Evolutionary conservation across 1,139 yeast genomes (phyloP), one percentile per base, ranked within the genome.

Genomic region (Saccharomyces pastorianus): DNA sequence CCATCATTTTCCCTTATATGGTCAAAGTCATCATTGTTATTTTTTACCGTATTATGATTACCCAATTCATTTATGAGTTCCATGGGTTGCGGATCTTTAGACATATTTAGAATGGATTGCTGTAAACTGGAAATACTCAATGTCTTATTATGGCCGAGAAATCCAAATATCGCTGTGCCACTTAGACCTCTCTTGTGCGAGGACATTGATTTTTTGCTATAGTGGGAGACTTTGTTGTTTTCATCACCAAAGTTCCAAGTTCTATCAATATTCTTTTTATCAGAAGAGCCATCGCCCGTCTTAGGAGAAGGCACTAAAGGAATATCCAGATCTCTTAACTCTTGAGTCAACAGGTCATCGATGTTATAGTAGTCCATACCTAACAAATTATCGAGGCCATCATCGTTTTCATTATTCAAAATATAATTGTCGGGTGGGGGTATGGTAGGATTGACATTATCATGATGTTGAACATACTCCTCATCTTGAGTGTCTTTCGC

Each of bases 111-210:
- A 14, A 51, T 49, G 27, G 51, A 51, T 49, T 55, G 55, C 42
- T 59, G 59, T 27, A 57, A 48, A 55, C 63, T 66, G 2, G 68
- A 57, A 42, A 67, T 64, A 55, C 69, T 67, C 49, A 81, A 65
- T 31, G 77, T 82, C 53, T 79, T 74, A 58, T 75, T 79, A 64
- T 82, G 86, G 52, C 77, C 79, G 2, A 74, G 69, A 59, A 78
- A 82, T 0, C 87, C 87, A 65, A 82, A 82, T 42, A 82, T 82
- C 6, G 85, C 85, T 1, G 87, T 82, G 7, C 86, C 87, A 68
- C 84, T 80, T 27, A 69, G 66, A 9, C 69, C 69, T 51, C 73
- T 68, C 55, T 66, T 66, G 58, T 72, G 75, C 5, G 53, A 47
- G 48, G 23, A 28, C 32, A 25, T 27, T 48, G 29, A 31, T 47